Base-by-base conservation (phyloP, 352 stramenopile species). In the Phytophthora constricta region DNA sequence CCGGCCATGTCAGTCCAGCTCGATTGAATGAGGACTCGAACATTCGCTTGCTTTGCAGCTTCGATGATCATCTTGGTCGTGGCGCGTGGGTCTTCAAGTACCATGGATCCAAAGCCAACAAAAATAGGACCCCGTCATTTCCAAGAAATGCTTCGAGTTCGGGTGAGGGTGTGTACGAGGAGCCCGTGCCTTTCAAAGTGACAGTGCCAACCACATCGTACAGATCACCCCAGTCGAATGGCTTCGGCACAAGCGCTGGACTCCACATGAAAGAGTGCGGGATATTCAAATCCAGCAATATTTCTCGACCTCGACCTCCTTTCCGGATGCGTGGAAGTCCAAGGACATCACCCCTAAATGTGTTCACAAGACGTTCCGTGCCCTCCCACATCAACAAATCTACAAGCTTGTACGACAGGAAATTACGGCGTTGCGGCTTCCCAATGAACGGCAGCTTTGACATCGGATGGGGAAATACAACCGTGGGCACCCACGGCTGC, bases 51-150 rank as follows among this genome's bases (percentile, higher is more conserved):
- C 20, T 74, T 65, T 0, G 87, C 87, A 3, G 82, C 82, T 9
- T 95, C 93, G 16, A 90, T 80, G 62, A 96, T 90, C 64, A 98
- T 97, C 28, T 80, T 76, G 17, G 72, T 90, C 26, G 79, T 83
- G 4, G 89, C 70, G 16, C 53, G 45, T 2, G 89, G 79, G 46
- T 98, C 77, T 52, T 87, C 75, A n/a, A 98, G 87, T 2, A 98
- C 79, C 92, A 98, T 98, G 7, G 75, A 93, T 14, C 95, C 95
- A 67, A 98, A 98, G 1, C 95, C 95, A 31, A 98, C 85, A 57
- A 97, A 98, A 60, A 98, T 87, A 2, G 93, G 92, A 8, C 80
- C 80, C 51, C 69, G 10, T 86, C 74, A 8, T 59, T 45, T 1
- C 57, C 75, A 19, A 95, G 51, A 42, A 96, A 96, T 1, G 69